phyloP scores from a whole-genome alignment of 768 basidiomycete species.

The Rhizopogon rudus region DNA sequence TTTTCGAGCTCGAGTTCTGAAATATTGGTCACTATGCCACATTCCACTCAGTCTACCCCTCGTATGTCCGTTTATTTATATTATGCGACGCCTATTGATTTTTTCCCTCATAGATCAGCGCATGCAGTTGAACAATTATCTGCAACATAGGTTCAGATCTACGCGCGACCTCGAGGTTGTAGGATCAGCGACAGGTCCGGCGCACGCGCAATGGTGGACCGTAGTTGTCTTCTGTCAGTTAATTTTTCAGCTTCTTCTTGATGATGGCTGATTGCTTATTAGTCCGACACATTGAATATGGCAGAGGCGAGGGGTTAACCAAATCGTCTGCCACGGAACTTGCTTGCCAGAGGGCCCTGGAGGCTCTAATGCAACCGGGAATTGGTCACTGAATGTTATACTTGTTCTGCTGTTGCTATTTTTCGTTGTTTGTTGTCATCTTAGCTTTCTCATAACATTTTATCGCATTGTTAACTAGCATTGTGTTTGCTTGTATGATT shows the following conservation, averaged over 20 bases:
- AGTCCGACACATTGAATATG: constrained; percentile 21
- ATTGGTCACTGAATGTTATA: not conserved
- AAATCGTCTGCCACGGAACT: constrained; percentile 18
- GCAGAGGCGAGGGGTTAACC: constrained; percentile 13
- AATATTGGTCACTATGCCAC: not conserved
- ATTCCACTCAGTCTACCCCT: not conserved
- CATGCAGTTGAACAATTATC: constrained; percentile 22
- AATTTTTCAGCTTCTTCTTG: not conserved
- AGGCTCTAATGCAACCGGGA: not conserved
- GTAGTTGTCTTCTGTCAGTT: not conserved
- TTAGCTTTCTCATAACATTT: not conserved
- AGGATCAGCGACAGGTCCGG: not conserved
- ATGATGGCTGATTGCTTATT: not conserved
- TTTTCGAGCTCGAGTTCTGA: not conserved
- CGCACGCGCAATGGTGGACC: not conserved
- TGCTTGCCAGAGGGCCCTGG: constrained; percentile 6
- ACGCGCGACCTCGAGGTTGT: not conserved
- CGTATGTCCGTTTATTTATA: not conserved
- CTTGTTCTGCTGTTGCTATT: not conserved
- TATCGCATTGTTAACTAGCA: not conserved
- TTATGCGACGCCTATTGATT: not conserved
- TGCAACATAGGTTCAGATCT: constrained; percentile 11
- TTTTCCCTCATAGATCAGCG: constrained; percentile 11
- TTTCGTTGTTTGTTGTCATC: not conserved
- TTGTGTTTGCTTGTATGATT: not conserved